Base-by-base conservation (phyloP, 106 monocot genomes). In the Phalaenopsis equestris region DNA sequence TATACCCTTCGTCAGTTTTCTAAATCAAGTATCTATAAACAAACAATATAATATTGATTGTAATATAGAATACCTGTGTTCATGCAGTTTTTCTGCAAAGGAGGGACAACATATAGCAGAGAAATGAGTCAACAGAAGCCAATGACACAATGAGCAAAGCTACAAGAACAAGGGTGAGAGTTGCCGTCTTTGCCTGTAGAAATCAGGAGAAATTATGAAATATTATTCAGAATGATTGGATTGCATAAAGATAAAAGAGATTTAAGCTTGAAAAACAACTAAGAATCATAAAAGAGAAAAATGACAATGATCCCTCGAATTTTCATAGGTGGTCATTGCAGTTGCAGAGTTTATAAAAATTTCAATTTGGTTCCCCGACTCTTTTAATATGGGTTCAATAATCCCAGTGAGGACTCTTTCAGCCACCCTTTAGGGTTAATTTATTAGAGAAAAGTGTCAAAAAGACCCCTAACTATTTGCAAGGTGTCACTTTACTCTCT, bases 81-180 rank as follows among this genome's bases (percentile, higher is more conserved):
- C 72, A 92, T 81, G 88, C 81, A 70, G 82, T 41, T 90, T 79
- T 90, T 42, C 90, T 82, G 21, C 84, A 78, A 8, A 88, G 49
- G 65, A 84, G 84, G 78, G 97, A 85, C 84, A 98, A 67, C 6
- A 92, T 72, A 73, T 87, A 97, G 65, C 81, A 86, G 38, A 97
- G 87, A 9, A 80, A 79, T 17, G 96, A 82, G 70, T 97, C 96
- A 10, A 97, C 49, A 37, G 96, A 84, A 15, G 90, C 89, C 47
- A 97, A 75, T 18, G 90, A 94, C 80, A 97, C 89, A 73, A 94
- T 94, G 18, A 97, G 89, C 70, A 86, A 73, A 4, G 90, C 94
- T 9, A 94, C 94, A 48, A 97, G 88, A 67, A 97, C 79, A 85
- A 97, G 92, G 41, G 96, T 97, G 52, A 97, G 90, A 14, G 81